Conservation (phyloP, 768 basidiomycete genomes). For the Boletus subcaerulescens region DNA sequence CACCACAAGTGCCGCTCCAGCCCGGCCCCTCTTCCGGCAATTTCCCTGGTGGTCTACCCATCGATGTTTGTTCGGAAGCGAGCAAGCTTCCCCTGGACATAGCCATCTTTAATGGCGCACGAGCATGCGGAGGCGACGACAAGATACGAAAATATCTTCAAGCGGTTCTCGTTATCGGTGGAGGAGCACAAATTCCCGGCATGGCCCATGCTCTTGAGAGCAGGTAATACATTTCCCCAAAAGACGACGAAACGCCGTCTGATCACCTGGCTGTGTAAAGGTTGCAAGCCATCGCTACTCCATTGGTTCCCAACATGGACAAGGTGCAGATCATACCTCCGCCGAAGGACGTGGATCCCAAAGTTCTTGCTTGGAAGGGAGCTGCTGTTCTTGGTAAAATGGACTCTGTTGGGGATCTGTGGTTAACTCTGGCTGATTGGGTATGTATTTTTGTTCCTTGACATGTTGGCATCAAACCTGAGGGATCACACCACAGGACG, state of each 20-base stretch:
- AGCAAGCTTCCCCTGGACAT: slow-evolving; percentile 90
- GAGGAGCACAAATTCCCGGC: slow-evolving; percentile 75
- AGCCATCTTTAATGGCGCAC: slow-evolving; percentile 87
- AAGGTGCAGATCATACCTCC: slow-evolving; percentile 92
- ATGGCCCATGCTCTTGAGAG: slow-evolving; percentile 86
- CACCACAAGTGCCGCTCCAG: slow-evolving; percentile 11
- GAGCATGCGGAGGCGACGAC: slow-evolving; percentile 86
- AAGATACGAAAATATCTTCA: slow-evolving; percentile 87
- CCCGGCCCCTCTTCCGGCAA: slow-evolving; percentile 28
- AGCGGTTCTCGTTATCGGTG: slow-evolving; percentile 85
- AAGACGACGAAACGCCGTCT: neutral
- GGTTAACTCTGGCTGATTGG: slow-evolving; percentile 88
- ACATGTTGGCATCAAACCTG: neutral
- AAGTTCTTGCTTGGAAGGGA: slow-evolving; percentile 93
- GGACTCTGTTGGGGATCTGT: slow-evolving; percentile 86
- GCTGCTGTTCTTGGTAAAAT: slow-evolving; percentile 88
- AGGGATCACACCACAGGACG: slow-evolving; percentile 46
- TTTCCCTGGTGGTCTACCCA: slow-evolving; percentile 45
- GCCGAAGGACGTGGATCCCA: slow-evolving; percentile 89
- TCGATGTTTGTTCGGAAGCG: slow-evolving; percentile 82
- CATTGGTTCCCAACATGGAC: slow-evolving; percentile 79
- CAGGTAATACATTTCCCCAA: slow-evolving; percentile 46
- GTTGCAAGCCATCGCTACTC: slow-evolving; percentile 80
- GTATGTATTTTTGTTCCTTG: slow-evolving; percentile 39
- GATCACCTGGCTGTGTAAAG: slow-evolving; percentile 24